Conservation (phyloP, 257 asterid genomes). For the Verbascum thapsus region DNA sequence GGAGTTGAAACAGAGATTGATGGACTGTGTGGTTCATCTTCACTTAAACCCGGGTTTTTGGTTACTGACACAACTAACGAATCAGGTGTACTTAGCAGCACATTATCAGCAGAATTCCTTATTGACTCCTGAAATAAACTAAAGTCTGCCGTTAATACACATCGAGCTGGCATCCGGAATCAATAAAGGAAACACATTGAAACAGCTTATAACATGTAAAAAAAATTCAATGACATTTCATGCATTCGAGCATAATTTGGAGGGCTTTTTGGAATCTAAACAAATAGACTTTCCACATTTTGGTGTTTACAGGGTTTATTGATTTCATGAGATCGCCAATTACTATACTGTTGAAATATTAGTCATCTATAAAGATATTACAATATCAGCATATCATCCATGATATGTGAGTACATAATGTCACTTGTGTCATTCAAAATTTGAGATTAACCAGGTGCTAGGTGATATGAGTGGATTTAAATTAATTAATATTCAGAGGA, state of each 20-base stretch:
- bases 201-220: background rate
- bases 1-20: constrained; percentile 58
- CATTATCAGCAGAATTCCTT: constrained; percentile 87
- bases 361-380: background rate
- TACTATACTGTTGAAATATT: background rate
- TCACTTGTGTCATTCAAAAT: background rate
- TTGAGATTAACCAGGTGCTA: background rate
- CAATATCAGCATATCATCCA: background rate
- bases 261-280: constrained; percentile 4
- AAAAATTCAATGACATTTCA: constrained; percentile 22
- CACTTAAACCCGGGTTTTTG: constrained; percentile 45
- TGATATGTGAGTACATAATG: background rate
- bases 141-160: constrained; percentile 35
- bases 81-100: constrained; percentile 74
- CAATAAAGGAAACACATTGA: constrained; percentile 11
- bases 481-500: background rate
- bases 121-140: constrained; percentile 74
- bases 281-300: constrained; percentile 14
- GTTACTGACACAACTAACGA: constrained; percentile 73
- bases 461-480: background rate
- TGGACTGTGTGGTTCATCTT: constrained; percentile 56
- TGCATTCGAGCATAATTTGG: constrained; percentile 6
- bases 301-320: constrained; percentile 5
- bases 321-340: constrained; percentile 5
- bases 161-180: constrained; percentile 19